Evolutionary conservation across 2,329 filamentous ascomycete species (phyloP).

Genomic region (Malbranchea cinnamomea): DNA sequence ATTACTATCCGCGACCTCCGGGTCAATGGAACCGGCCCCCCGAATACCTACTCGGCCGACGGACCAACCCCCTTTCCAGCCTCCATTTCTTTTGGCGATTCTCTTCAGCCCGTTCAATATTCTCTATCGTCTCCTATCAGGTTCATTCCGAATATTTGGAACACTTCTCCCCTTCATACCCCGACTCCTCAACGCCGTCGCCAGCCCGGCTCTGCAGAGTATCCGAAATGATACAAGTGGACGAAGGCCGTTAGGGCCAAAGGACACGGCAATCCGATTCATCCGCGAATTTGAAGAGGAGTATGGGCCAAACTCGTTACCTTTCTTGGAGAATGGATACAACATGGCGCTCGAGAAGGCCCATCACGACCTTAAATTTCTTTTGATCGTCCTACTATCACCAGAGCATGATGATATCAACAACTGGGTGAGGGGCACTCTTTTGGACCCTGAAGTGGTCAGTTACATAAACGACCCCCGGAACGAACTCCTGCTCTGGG

Average conservation of each 20-base stretch:
- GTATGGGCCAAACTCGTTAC: constrained; percentile 52
- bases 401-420: constrained; percentile 90
- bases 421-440: constrained; percentile 65
- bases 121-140: constrained; percentile 56
- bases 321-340: constrained; percentile 78
- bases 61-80: constrained; percentile 48
- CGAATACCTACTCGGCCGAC: constrained; percentile 66
- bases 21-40: constrained; percentile 53
- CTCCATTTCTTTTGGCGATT: constrained; percentile 62
- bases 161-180: constrained; percentile 73
- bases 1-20: constrained; percentile 17
- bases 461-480: constrained; percentile 57
- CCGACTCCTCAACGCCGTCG: constrained; percentile 34
- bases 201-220: constrained; percentile 35
- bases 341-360: constrained; percentile 81
- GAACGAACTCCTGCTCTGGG: constrained; percentile 81
- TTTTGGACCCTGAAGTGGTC: constrained; percentile 60
- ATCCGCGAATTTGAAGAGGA: constrained; percentile 91
- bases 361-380: constrained; percentile 80
- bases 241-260: constrained; percentile 62
- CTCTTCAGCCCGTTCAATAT: constrained; percentile 70
- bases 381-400: constrained; percentile 76
- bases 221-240: constrained; percentile 45
- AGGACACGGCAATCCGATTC: constrained; percentile 78
- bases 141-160: constrained; percentile 53